Evolutionary conservation across 192 early-diverging fungal genomes (phyloP).

Genomic region (Gigaspora rosea): DNA sequence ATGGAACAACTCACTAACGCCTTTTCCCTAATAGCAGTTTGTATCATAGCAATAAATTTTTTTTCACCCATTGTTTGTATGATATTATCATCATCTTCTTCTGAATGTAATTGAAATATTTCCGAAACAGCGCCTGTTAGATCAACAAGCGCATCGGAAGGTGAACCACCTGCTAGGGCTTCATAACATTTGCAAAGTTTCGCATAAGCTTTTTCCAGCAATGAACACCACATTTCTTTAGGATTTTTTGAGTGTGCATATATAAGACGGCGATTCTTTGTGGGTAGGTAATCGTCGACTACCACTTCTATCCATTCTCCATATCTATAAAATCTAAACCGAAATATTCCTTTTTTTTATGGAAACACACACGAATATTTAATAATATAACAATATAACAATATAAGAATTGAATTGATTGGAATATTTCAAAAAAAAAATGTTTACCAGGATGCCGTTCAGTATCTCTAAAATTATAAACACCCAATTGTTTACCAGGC

Average conservation of each 20-base stretch:
- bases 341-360: constrained; percentile 40
- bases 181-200: constrained; percentile 50
- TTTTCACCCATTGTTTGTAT: constrained; percentile 33
- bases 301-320: constrained; percentile 56
- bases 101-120: constrained; percentile 34
- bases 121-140: constrained; percentile 51
- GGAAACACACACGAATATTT: background rate
- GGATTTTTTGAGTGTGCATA: constrained; percentile 49
- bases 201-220: constrained; percentile 57
- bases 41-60: constrained; percentile 35
- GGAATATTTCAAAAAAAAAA: background rate
- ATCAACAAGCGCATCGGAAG: constrained; percentile 44
- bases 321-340: constrained; percentile 52
- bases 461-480: constrained; percentile 32
- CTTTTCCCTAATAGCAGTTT: constrained; percentile 15
- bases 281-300: constrained; percentile 54
- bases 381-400: background rate
- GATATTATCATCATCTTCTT: background rate
- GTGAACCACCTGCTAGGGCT: constrained; percentile 34
- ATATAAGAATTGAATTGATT: background rate
- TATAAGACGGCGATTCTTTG: constrained; percentile 35
- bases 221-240: constrained; percentile 49
- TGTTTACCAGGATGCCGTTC: constrained; percentile 30
- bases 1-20: constrained; percentile 51
- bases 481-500: constrained; percentile 23